Conservation (phyloP, 169 alveolate species). For the Fabrea salina region DNA sequence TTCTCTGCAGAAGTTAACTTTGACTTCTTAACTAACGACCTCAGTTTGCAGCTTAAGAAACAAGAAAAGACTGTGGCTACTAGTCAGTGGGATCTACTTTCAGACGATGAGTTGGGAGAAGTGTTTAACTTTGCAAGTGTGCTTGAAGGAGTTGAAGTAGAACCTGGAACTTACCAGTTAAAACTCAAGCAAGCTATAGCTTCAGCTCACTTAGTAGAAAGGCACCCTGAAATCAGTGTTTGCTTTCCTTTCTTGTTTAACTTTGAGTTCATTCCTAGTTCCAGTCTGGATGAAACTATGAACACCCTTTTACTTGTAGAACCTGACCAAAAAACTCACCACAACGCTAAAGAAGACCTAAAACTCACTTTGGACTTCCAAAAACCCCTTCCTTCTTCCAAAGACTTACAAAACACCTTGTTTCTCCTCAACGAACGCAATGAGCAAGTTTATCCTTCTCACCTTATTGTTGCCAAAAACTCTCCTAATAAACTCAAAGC, state of each 20-base stretch:
- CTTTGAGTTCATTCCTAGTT: not conserved
- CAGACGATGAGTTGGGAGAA: not conserved
- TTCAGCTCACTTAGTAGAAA: slow-evolving; percentile 7
- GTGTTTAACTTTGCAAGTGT: not conserved
- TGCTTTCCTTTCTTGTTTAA: slow-evolving; percentile 4
- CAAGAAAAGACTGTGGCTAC: not conserved
- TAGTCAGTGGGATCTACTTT: not conserved
- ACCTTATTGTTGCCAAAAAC: not conserved
- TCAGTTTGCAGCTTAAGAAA: not conserved
- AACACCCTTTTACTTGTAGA: not conserved
- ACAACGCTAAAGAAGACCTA: not conserved
- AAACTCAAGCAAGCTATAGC: slow-evolving; percentile 12
- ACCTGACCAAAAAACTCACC: not conserved
- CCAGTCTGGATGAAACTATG: not conserved
- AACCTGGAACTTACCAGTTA: slow-evolving; percentile 4
- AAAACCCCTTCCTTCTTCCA: not conserved
- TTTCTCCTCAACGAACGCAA: not conserved
- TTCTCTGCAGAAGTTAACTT: not conserved
- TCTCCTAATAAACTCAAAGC: not conserved
- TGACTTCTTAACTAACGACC: slow-evolving; percentile 31
- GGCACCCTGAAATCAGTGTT: not conserved
- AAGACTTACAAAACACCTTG: not conserved
- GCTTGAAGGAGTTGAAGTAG: not conserved
- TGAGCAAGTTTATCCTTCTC: not conserved
- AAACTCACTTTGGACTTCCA: not conserved